These are phyloP conservation scores for Pseudonitzschia delicatissima DNA, from an alignment of 108 stramenopile genomes.

Conservation along the genomic window DNA sequence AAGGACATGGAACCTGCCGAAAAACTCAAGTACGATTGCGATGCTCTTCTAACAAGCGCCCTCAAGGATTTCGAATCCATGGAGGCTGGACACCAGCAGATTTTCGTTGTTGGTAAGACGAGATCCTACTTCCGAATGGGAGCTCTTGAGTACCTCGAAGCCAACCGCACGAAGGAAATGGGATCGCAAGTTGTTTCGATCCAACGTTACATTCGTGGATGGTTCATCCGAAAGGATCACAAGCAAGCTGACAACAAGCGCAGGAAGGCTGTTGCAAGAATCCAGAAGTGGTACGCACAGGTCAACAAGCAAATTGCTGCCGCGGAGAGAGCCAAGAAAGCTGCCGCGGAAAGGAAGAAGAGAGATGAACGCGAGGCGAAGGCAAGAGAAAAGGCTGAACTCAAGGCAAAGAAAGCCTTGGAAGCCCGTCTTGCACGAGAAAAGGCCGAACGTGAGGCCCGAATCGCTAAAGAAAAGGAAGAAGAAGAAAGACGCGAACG, in stretches of 20 bases:
- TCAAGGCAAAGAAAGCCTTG: slow-evolving; percentile 24
- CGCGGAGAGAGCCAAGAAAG: slow-evolving; percentile 10
- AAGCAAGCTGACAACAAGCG: slow-evolving; percentile 27
- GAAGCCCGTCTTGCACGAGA: slow-evolving; percentile 34
- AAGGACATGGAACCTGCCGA: slow-evolving; percentile 32
- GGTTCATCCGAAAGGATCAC: slow-evolving; percentile 37
- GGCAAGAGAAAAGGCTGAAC: slow-evolving; percentile 37
- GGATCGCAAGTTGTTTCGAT: slow-evolving; percentile 44
- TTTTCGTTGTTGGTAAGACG: slow-evolving; percentile 80
- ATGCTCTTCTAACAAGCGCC: slow-evolving; percentile 45
- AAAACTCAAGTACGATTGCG: slow-evolving; percentile 37
- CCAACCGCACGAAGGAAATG: slow-evolving; percentile 48
- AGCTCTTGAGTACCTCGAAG: slow-evolving; percentile 82
- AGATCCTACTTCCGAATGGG: slow-evolving; percentile 86
- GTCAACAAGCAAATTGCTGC: slow-evolving; percentile 16
- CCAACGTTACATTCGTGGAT: slow-evolving; percentile 49
- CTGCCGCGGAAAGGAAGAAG: slow-evolving; percentile 15
- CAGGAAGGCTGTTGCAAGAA: slow-evolving; percentile 25
- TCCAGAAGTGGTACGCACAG: slow-evolving; percentile 33
- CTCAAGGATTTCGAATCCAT: slow-evolving; percentile 34
- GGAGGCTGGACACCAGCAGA: slow-evolving; percentile 30
- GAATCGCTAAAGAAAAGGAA: slow-evolving; percentile 26
- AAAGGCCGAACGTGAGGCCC: slow-evolving; percentile 38
- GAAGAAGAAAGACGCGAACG: slow-evolving; percentile 33
- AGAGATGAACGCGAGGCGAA: slow-evolving; percentile 25